Base-by-base conservation (phyloP, 1,139 yeast species). In the Kazachstania sp. region DNA sequence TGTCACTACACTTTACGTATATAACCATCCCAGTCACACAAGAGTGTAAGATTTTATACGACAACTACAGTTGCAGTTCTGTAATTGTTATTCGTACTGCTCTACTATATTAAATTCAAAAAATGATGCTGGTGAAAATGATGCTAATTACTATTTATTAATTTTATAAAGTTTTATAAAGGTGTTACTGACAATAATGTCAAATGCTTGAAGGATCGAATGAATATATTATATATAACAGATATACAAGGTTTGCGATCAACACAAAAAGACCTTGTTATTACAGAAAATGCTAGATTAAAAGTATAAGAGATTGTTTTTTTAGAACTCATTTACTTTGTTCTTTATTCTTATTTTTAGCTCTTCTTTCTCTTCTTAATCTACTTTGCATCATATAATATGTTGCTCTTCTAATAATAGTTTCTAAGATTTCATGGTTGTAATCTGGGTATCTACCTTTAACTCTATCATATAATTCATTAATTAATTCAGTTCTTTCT, bases 341-440 rank as follows among this genome's bases (percentile, higher is more conserved):
- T 34, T 50, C 48, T 37, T 47, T 49, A 13, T 39, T 49, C 56
- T 70, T 71, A 36, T 64, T 57, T 44, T 64, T 69, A 20, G 72
- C 71, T 51, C 88, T 69, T 54, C 92, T 72, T 51, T 81, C 81
- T 50, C 83, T 74, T 55, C 95, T 73, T 45, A 86, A 67, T 52
- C 88, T 71, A 26, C 87, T 83, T 61, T 86, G 95, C 92, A 85
- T 85, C 68, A 79, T 68, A 49, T 83, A 78, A 61, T 86, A 86
- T 19, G 86, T 78, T 2, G 94, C 95, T 48, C 95, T 73, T 56
- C 90, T 76, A 30, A 86, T 75, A 28, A 86, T 78, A 0, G 83
- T 79, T 58, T 85, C 90, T 43, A 86, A 68, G 32, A 78, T 72
- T 30, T 72, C 72, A 43, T 69, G 73, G 44, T 79, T 71, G 57